These are phyloP conservation scores for Gloeophyllum trabeum DNA, from an alignment of 768 basidiomycete genomes.

Conservation along the genomic window DNA sequence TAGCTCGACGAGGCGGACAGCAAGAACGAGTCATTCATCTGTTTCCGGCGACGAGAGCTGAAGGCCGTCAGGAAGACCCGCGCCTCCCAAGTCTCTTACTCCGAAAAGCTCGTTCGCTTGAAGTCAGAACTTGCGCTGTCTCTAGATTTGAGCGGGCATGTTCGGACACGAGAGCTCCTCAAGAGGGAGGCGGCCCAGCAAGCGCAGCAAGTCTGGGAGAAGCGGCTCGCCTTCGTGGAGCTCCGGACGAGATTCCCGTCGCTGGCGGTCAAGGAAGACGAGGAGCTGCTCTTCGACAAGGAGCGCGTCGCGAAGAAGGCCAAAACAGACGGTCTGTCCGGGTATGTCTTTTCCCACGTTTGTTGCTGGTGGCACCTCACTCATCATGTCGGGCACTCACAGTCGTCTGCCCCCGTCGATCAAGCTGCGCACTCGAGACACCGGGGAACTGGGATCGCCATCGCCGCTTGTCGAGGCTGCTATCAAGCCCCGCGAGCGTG, in stretches of 20 bases:
- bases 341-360: constrained; percentile 12
- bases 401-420: constrained; percentile 23
- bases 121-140: constrained; percentile 65
- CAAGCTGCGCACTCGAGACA: constrained; percentile 40
- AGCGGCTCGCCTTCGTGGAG: constrained; percentile 61
- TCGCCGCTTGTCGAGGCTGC: constrained; percentile 34
- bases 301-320: constrained; percentile 51
- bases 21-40: constrained; percentile 88
- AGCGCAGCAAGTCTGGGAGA: constrained; percentile 66
- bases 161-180: constrained; percentile 60
- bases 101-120: constrained; percentile 80
- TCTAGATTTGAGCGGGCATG: constrained; percentile 57
- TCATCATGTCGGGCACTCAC: constrained; percentile 1
- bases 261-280: constrained; percentile 54
- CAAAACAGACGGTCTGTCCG: constrained; percentile 21
- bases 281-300: constrained; percentile 65
- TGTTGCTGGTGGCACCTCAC: background rate
- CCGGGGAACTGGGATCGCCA: constrained; percentile 26
- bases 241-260: constrained; percentile 67
- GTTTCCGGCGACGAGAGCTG: constrained; percentile 91
- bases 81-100: constrained; percentile 78
- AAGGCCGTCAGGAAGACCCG: constrained; percentile 93
- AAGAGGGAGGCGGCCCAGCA: constrained; percentile 60
- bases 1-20: constrained; percentile 87
- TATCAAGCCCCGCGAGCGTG: constrained; percentile 58